Conservation (phyloP, 345 rosid species). For the Geranium brycei region DNA sequence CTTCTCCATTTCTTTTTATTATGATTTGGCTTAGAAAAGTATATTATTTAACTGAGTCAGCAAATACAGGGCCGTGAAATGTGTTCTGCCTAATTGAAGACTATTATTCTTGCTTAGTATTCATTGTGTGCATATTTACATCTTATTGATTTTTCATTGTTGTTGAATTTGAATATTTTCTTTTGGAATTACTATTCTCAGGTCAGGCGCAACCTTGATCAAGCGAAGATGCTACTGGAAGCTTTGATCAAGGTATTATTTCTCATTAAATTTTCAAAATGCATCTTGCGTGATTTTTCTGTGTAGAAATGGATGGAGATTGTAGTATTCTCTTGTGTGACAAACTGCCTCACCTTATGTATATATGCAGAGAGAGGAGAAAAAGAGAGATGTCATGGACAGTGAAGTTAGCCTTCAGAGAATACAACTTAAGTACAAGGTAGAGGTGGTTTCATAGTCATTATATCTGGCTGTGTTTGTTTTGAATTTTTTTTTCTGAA, state of each 20-base stretch:
- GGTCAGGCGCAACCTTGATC: conserved; percentile 97
- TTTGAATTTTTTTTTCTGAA: no score
- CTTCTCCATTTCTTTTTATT: no score
- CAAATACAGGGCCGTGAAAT: no score
- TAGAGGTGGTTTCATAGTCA: conserved; percentile 8
- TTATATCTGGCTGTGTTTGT: no score
- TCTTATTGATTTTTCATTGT: background rate
- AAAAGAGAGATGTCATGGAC: conserved; percentile 80
- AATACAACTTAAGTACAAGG: conserved; percentile 85
- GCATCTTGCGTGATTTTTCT: conserved; percentile 8
- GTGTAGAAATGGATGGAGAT: background rate
- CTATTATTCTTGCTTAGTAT: no score
- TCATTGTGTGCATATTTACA: no score
- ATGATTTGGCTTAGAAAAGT: no score
- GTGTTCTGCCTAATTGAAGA: no score
- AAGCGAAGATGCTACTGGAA: conserved; percentile 79
- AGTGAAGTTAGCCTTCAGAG: conserved; percentile 82
- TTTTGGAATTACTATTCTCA: conserved; percentile 18
- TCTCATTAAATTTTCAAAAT: no score
- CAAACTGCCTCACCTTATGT: conserved; percentile 10
- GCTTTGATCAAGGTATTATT: conserved; percentile 66
- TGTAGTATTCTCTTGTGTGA: conserved; percentile 2
- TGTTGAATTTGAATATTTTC: conserved; percentile 1
- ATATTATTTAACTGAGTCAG: no score
- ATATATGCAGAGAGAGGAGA: conserved; percentile 76